Evolutionary conservation across 2,329 filamentous ascomycete genomes (phyloP), one percentile per base, ranked within the genome.

Genomic region (Tolypocladium paradoxum): DNA sequence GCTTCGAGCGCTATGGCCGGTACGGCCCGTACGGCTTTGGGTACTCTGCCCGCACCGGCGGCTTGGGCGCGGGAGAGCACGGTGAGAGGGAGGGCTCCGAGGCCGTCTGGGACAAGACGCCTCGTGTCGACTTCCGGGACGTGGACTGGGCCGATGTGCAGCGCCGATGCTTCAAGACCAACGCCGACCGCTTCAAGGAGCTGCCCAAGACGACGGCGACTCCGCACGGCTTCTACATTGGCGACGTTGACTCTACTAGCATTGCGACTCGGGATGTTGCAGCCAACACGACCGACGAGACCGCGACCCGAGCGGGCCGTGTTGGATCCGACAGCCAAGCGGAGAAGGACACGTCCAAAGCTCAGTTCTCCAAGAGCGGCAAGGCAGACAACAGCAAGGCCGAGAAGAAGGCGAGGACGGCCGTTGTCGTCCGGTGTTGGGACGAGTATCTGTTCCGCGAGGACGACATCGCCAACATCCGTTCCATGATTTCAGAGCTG

Each of bases 1-100:
- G 93, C 71, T 96, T 96, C 64, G 93, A 99, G 60, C 81, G 93
- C 2, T 95, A 88, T 65, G 92, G 92, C 3, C 81, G 90, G 57
- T 81, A 93, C 33, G 91, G 89, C 0, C 88, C 92, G 0, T 99
- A 99, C 61, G 92, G 92, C 0, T 82, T 90, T 56, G 92, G 92
- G 9, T 97, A 97, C 67, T 88, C 87, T 34, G 74, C 79, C 35
- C 83, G 83, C 54, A 83, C 79, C 58, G 92, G 92, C 14, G 92
- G 92, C 2, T 83, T 87, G 29, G 90, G 92, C 5, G 84, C 88
- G n/a, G 91, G 89, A 12, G 81, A 95, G 68, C 84, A 90, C 61
- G 90, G 90, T 24, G 88, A 96, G 57, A 83, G 78, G 49, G 87
- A 93, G 58, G 91, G 90, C 4, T 78, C 83, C n/a, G 86, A 91